These are phyloP conservation scores for Phaseolus coccineus DNA, from an alignment of 331 rosid genomes.

Conservation along the genomic window DNA sequence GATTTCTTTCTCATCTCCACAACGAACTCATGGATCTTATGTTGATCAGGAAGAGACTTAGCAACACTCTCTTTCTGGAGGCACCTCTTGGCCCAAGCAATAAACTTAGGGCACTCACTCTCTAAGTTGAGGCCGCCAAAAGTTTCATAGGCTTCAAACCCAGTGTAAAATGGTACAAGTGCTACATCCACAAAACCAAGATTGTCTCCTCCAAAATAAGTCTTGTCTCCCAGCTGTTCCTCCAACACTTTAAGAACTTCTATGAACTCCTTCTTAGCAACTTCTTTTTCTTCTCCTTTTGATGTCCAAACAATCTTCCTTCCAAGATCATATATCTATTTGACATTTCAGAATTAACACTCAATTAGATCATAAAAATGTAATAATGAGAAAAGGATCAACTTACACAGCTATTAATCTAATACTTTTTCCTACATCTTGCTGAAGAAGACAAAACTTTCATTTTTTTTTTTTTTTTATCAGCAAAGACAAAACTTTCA, in stretches of 20 bases:
- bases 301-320: not conserved
- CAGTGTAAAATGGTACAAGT: conserved; percentile 45
- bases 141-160: conserved; percentile 42
- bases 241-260: conserved; percentile 45
- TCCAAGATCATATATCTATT: conserved; percentile 30
- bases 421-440: not conserved
- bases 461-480: too few species aligned
- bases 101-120: conserved; percentile 53
- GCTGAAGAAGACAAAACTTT: not conserved
- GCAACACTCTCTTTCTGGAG: conserved; percentile 45
- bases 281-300: conserved; percentile 53
- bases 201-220: conserved; percentile 50
- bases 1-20: not conserved
- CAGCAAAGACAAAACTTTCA: not conserved
- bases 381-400: too few species aligned
- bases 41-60: conserved; percentile 52
- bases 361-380: too few species aligned
- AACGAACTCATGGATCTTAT: conserved; percentile 39
- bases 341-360: too few species aligned
- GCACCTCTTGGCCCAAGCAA: conserved; percentile 53
- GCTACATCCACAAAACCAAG: conserved; percentile 52
- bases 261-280: conserved; percentile 50
- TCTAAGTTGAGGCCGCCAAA: conserved; percentile 42
- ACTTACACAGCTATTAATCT: too few species aligned
- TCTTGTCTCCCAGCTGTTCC: conserved; percentile 50